Base-by-base conservation (phyloP, 345 rosid genomes). In the Cardiospermum halicacabum region DNA sequence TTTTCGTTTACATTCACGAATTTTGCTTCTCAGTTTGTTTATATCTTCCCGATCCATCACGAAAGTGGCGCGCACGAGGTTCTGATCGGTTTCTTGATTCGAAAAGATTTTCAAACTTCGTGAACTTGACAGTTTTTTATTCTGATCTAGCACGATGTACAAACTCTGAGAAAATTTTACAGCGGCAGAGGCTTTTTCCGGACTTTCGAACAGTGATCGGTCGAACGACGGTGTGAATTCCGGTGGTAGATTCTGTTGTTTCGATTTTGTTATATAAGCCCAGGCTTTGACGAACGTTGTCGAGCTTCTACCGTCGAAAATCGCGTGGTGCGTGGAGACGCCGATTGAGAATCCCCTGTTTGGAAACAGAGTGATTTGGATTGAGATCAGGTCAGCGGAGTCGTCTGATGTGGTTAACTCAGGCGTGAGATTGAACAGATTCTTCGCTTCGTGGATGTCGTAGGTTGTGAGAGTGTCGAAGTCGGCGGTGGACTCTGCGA, bases 161-260 rank as follows among this genome's bases (percentile, higher is more conserved):
- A 6, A 40, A 66, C 0, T 72, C 0, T 0, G 78, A 71, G 13
- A n/a, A n/a, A n/a, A n/a, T n/a, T n/a, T n/a, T n/a, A n/a, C n/a
- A n/a, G n/a, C n/a, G n/a, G n/a, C n/a, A n/a, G n/a, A n/a, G n/a
- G n/a, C n/a, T n/a, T n/a, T n/a, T n/a, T n/a, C n/a, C n/a, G n/a
- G n/a, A n/a, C n/a, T n/a, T n/a, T n/a, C n/a, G n/a, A n/a, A 75
- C 80, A 36, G 73, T 75, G 19, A 73, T 32, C 82, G 66, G 53
- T 78, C 82, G 8, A 73, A 53, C 39, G 31, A 22, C 11, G 80
- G 80, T n/a, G 69, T 68, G 4, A 67, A 25, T 4, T 67, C 50
- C 0, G 28, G 37, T 1, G 31, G 40, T 37, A 72, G 9, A 22
- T n/a, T n/a, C n/a, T 11, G 39, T 26, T 18, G 1, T 9, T 58